Base-by-base conservation (phyloP, 2,329 filamentous ascomycete species). In the Penicillium frequentans region DNA sequence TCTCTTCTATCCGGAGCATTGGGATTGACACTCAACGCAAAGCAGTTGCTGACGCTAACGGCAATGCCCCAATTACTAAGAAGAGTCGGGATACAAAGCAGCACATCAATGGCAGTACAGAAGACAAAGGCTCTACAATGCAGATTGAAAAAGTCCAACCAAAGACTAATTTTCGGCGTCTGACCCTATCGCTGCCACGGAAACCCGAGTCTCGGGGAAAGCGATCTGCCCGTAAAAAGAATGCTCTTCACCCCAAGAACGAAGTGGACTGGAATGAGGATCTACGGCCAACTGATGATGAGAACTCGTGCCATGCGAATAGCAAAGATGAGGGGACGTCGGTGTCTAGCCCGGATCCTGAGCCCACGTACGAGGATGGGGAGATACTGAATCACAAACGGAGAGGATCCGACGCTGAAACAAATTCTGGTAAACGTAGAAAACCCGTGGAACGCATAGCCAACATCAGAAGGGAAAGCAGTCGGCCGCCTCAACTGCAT, bases 211-310 rank as follows among this genome's bases (percentile, higher is more conserved):
- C 59, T 29, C 52, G 56, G 33, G 45, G 52, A 14, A 64, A 56
- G 21, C 58, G 55, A 14, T 52, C 57, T 5, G 58, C 54, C 13
- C 64, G 53, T 33, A 67, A 67, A 16, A 56, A 50, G 10, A 61
- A 67, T 52, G 64, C 51, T 42, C 31, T 57, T 5, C 54, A 55
- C 13, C 49, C 55, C 6, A 63, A 64, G 42, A 49, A 42, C 4
- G 53, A 60, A 16, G 64, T 73, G 14, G 67, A 73, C 49, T 71
- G 68, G 70, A 67, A 69, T 47, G 68, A 73, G 60, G 68, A 69
- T 29, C 58, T 71, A 37, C 64, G 68, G 14, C 64, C 63, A 26
- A 72, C 64, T 31, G 63, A 66, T 13, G 61, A 62, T 7, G 63
- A 61, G 14, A 55, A 59, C 26, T 52, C 52, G 29, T n/a, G 21